phyloP scores from a whole-genome alignment of 495 filamentous ascomycete species.

The Penicillium paxilli region DNA sequence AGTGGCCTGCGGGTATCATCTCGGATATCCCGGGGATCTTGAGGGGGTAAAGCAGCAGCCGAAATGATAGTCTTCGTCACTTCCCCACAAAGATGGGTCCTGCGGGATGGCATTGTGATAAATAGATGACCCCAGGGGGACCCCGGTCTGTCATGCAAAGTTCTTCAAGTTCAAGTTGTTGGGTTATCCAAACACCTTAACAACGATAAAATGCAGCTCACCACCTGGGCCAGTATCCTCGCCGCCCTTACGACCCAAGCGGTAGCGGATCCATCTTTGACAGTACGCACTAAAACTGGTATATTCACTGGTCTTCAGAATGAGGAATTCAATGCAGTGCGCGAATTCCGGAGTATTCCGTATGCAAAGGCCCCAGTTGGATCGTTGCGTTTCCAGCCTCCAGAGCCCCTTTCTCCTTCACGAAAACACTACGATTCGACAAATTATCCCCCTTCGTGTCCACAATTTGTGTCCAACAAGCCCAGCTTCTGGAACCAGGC shows the following conservation, averaged over 20 bases:
- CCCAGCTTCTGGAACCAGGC: conserved; percentile 5
- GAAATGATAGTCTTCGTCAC: not conserved
- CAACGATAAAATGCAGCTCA: not conserved
- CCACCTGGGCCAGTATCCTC: not conserved
- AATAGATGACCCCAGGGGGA: not conserved
- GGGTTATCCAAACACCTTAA: not conserved
- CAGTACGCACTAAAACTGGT: conserved; percentile 5
- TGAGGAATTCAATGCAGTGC: not conserved
- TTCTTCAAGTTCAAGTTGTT: not conserved
- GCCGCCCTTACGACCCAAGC: not conserved
- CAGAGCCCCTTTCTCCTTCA: not conserved
- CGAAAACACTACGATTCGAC: conserved; percentile 4
- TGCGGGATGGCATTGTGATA: not conserved
- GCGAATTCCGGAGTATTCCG: conserved; percentile 6
- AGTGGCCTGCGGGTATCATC: not conserved
- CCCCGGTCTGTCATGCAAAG: not conserved
- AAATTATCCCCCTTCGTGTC: conserved; percentile 4
- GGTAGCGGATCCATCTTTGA: conserved; percentile 1
- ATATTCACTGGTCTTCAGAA: conserved; percentile 3
- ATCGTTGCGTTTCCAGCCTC: conserved; percentile 4
- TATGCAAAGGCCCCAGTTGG: conserved; percentile 5
- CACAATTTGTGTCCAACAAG: conserved; percentile 3
- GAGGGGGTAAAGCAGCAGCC: not conserved
- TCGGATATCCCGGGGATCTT: not conserved
- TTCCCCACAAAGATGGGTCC: not conserved